A percentile compares a stretch with the other conserved stretches of the same genome.
phyloP scores from a whole-genome alignment of 2,329 filamentous ascomycete genomes.

The Nemania sp. region DNA sequence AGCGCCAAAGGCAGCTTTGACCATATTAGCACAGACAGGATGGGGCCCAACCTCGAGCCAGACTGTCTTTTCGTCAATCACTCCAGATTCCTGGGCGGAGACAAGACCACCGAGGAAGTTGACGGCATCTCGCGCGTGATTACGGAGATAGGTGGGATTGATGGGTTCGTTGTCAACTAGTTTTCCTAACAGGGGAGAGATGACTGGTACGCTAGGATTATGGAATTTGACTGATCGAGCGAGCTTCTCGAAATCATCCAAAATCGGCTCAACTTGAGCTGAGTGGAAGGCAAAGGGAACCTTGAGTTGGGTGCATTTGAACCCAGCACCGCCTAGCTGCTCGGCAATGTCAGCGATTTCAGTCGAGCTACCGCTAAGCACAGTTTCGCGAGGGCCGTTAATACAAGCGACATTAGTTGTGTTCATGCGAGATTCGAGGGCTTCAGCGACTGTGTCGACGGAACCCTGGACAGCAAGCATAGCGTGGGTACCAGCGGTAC shows the following conservation, averaged over 20 bases:
- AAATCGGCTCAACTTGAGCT: slow-evolving; percentile 71
- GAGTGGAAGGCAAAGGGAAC: slow-evolving; percentile 77
- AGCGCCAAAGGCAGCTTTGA: slow-evolving; percentile 71
- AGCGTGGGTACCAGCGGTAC: slow-evolving; percentile 73
- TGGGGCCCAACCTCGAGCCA: slow-evolving; percentile 83
- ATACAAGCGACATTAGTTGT: slow-evolving; percentile 73
- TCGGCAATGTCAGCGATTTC: slow-evolving; percentile 56
- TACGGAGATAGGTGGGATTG: slow-evolving; percentile 71
- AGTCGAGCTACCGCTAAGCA: slow-evolving; percentile 67
- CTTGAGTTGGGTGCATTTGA: slow-evolving; percentile 72
- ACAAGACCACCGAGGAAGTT: slow-evolving; percentile 74
- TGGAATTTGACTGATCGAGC: slow-evolving; percentile 67
- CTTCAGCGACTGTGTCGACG: slow-evolving; percentile 65
- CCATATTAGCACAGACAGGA: slow-evolving; percentile 75
- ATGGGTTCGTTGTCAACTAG: slow-evolving; percentile 70
- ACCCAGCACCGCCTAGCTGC: slow-evolving; percentile 62
- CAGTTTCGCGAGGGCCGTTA: slow-evolving; percentile 80
- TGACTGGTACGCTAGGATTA: slow-evolving; percentile 68
- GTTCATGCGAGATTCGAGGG: slow-evolving; percentile 57
- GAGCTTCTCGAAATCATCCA: slow-evolving; percentile 68
- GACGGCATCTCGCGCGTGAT: slow-evolving; percentile 75
- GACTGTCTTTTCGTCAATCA: slow-evolving; percentile 73
- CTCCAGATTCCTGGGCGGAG: slow-evolving; percentile 67
- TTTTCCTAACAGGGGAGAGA: slow-evolving; percentile 75
- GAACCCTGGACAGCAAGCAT: slow-evolving; percentile 64